A percentile compares a stretch with the other conserved stretches of the same genome.
phyloP scores from a whole-genome alignment of 331 rosid species.

The Phaseolus coccineus region DNA sequence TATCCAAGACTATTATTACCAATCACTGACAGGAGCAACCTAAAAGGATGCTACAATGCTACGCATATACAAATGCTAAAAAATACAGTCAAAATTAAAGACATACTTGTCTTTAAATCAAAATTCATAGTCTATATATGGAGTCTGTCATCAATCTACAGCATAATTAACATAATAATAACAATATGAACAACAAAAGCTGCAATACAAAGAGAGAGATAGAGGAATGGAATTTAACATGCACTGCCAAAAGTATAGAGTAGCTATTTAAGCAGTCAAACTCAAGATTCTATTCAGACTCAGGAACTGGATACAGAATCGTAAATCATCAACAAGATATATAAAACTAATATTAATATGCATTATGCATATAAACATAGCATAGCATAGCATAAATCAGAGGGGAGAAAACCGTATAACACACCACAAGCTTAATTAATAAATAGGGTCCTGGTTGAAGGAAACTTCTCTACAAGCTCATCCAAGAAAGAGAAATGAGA shows the following conservation, averaged over 20 bases:
- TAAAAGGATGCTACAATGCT: background rate
- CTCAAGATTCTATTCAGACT: no score
- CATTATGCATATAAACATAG: no score
- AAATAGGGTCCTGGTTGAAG: no score
- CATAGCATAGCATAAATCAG: no score
- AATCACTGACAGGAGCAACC: background rate
- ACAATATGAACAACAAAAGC: background rate
- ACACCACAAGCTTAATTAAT: no score
- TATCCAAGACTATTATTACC: background rate
- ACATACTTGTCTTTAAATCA: background rate
- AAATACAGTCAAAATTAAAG: background rate
- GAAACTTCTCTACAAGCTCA: no score
- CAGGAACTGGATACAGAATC: no score
- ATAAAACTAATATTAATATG: no score
- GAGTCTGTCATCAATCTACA: background rate
- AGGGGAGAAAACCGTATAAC: no score
- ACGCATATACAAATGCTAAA: background rate
- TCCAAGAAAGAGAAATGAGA: no score
- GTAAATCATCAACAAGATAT: no score
- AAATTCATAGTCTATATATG: background rate
- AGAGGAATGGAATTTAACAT: background rate
- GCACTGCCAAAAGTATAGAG: background rate
- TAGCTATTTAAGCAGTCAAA: background rate
- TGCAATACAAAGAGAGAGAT: background rate
- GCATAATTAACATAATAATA: background rate